Conservation (phyloP, 2,329 filamentous ascomycete species). For the Ophiostoma perfectum region DNA sequence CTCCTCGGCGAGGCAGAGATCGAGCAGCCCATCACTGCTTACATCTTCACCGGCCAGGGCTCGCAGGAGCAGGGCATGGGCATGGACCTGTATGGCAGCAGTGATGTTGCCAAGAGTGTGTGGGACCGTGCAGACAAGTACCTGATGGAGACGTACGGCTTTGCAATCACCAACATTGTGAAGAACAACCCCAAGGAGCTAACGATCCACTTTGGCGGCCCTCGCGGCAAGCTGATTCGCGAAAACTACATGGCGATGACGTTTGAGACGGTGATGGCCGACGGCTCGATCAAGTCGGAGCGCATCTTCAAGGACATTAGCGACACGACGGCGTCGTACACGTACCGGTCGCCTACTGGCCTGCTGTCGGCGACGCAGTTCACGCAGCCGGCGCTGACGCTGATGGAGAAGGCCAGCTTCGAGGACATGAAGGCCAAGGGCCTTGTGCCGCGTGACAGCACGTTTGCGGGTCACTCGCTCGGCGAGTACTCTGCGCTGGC, state of each 20-base stretch:
- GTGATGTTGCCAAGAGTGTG: slow-evolving; percentile 88
- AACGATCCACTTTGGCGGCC: slow-evolving; percentile 95
- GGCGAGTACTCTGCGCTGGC: slow-evolving; percentile 97
- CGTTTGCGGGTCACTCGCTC: slow-evolving; percentile 94
- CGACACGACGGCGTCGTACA: slow-evolving; percentile 91
- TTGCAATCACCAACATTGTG: slow-evolving; percentile 97
- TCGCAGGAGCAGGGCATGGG: slow-evolving; percentile 99
- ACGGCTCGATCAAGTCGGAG: slow-evolving; percentile 93
- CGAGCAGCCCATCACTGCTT: slow-evolving; percentile 92
- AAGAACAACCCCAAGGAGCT: slow-evolving; percentile 99
- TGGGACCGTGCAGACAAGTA: slow-evolving; percentile 98
- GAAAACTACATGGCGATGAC: slow-evolving; percentile 99
- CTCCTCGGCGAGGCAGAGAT: slow-evolving; percentile 93
- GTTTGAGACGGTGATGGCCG: slow-evolving; percentile 91
- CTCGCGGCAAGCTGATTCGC: slow-evolving; percentile 92
- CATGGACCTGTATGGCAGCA: slow-evolving; percentile 96
- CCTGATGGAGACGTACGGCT: slow-evolving; percentile 97
- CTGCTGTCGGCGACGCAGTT: slow-evolving; percentile 96
- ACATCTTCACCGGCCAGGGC: slow-evolving; percentile 97
- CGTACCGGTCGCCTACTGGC: slow-evolving; percentile 90
- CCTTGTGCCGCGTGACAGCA: slow-evolving; percentile 90
- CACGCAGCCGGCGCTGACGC: slow-evolving; percentile 90
- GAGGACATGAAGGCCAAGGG: slow-evolving; percentile 99
- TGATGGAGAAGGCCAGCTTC: slow-evolving; percentile 99
- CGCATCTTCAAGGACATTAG: slow-evolving; percentile 99